Evolutionary conservation across 257 asterid species (phyloP).

Genomic region (Rhazya stricta): DNA sequence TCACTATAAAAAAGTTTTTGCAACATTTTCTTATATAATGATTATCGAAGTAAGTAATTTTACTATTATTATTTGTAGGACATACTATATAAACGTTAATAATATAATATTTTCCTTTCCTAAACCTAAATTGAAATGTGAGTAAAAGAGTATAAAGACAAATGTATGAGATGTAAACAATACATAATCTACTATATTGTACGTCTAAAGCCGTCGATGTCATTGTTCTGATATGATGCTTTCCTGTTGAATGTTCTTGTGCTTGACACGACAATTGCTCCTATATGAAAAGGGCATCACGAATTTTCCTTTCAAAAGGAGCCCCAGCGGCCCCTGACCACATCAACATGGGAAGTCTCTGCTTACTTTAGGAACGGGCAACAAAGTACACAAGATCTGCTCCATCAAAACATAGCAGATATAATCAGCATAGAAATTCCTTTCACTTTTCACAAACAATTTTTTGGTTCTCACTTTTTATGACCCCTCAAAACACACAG

Average conservation of each 20-base stretch:
- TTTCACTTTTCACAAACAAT: conserved; percentile 4
- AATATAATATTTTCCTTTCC: no score
- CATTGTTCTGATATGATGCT: neutral
- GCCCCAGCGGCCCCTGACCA: neutral
- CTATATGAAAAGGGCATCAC: neutral
- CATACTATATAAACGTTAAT: neutral
- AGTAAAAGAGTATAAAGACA: neutral
- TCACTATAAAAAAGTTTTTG: no score
- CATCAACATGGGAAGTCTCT: neutral
- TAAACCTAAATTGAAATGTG: neutral
- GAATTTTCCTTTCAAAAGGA: neutral
- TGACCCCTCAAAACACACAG: conserved; percentile 12
- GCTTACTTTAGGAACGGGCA: conserved; percentile 1
- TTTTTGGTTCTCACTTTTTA: neutral
- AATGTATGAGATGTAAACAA: neutral
- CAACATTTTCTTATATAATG: no score
- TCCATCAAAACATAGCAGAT: conserved; percentile 23
- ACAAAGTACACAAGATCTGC: conserved; percentile 11
- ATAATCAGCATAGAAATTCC: neutral
- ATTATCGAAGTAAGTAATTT: no score
- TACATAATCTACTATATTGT: neutral
- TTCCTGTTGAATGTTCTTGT: neutral
- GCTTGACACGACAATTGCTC: neutral
- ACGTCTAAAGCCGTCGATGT: neutral
- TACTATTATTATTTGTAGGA: no score